phyloP scores from a whole-genome alignment of 176 grass and related monocot species.

The Cenchrus americanus region DNA sequence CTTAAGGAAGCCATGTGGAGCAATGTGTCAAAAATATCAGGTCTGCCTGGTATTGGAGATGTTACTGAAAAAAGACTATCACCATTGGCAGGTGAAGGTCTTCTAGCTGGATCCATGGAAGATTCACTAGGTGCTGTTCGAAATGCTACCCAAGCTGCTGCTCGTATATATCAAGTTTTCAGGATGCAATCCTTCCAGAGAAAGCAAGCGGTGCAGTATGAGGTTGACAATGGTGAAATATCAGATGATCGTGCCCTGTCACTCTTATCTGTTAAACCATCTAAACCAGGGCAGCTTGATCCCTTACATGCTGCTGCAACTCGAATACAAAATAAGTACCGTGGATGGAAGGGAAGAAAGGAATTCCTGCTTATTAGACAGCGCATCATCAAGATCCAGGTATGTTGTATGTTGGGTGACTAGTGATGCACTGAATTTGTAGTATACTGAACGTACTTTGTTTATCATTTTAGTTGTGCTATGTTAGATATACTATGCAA shows the following conservation, averaged over 20 bases:
- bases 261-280: constrained; percentile 68
- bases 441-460: constrained; percentile 8
- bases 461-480: not conserved
- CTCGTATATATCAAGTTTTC: constrained; percentile 86
- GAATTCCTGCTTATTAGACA: constrained; percentile 89
- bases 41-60: constrained; percentile 57
- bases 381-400: constrained; percentile 93
- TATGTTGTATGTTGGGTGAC: constrained; percentile 38
- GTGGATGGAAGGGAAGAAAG: constrained; percentile 91
- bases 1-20: constrained; percentile 73
- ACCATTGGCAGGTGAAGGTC: constrained; percentile 40
- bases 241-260: constrained; percentile 74
- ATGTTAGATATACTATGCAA: not conserved
- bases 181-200: constrained; percentile 96
- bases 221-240: constrained; percentile 61
- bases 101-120: constrained; percentile 63
- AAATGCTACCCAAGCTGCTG: constrained; percentile 85
- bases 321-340: constrained; percentile 94
- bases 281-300: constrained; percentile 67
- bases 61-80: constrained; percentile 45
- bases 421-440: not conserved
- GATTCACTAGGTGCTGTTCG: constrained; percentile 87
- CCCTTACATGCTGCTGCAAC: constrained; percentile 80
- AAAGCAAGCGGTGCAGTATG: constrained; percentile 84
- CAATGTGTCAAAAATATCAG: constrained; percentile 51